Percentiles rank a stretch among this genome's conserved stretches.
Evolutionary conservation across 2,329 filamentous ascomycete species (phyloP).

Genomic region (Fusarium verrucosum): DNA sequence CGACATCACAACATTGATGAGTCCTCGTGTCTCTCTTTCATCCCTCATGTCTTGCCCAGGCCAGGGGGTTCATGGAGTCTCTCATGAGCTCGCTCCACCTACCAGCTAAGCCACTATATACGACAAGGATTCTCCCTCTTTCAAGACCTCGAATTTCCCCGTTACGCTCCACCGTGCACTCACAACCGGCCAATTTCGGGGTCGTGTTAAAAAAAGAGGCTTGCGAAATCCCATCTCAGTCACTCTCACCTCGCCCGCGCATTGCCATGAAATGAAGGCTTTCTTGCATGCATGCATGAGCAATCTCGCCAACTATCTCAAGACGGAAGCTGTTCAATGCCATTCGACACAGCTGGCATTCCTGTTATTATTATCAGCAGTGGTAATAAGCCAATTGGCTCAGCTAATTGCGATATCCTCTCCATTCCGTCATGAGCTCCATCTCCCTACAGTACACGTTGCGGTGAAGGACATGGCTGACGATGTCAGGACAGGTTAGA

Average conservation of each 20-base stretch:
- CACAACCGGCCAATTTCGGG: conserved; percentile 36
- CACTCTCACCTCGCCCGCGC: conserved; percentile 22
- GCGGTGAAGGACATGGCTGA: conserved; percentile 23
- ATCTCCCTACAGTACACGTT: conserved; percentile 34
- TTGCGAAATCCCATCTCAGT: conserved; percentile 29
- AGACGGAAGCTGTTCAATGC: conserved; percentile 7
- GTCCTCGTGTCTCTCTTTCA: conserved; percentile 11
- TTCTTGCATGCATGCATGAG: conserved; percentile 28
- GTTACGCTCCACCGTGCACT: conserved; percentile 31
- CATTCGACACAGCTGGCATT: conserved; percentile 26
- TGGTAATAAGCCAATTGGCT: conserved; percentile 39
- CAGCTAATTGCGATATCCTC: conserved; percentile 38
- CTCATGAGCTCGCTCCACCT: conserved; percentile 21
- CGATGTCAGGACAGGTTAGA: conserved; percentile 12
- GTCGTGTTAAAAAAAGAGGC: conserved; percentile 26
- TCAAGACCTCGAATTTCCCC: conserved; percentile 24
- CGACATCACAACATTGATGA: conserved; percentile 4
- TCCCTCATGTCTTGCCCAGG: conserved; percentile 30
- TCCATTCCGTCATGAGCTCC: conserved; percentile 31
- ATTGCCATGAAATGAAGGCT: conserved; percentile 13
- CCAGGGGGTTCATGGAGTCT: conserved; percentile 13
- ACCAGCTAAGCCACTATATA: conserved; percentile 34
- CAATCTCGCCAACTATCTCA: conserved; percentile 36
- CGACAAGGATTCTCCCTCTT: conserved; percentile 42
- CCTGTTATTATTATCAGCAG: conserved; percentile 30